These are phyloP conservation scores for Alternaria gansuensis DNA, from an alignment of 2,329 filamentous ascomycete genomes.

Conservation along the genomic window DNA sequence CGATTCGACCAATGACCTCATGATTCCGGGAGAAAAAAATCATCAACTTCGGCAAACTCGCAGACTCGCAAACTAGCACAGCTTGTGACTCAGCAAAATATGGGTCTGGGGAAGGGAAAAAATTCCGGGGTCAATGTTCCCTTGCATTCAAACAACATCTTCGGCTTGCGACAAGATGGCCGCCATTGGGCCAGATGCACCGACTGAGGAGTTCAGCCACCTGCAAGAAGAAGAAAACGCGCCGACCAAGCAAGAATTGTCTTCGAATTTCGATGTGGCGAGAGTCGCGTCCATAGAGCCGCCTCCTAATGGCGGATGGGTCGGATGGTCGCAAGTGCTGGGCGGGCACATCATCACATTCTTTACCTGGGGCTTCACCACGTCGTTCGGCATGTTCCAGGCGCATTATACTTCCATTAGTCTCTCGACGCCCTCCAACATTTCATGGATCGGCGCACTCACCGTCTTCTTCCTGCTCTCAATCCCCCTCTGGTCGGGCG, in stretches of 20 bases:
- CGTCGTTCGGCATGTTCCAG: conserved; percentile 46
- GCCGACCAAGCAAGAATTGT: conserved; percentile 7
- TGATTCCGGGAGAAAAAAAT: neutral
- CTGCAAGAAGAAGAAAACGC: neutral
- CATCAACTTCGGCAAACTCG: conserved; percentile 5
- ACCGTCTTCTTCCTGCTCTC: conserved; percentile 45
- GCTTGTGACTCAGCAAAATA: conserved; percentile 10
- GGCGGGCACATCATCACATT: conserved; percentile 54
- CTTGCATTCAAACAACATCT: conserved; percentile 4
- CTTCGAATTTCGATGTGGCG: conserved; percentile 11
- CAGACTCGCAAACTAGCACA: neutral
- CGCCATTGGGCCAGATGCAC: conserved; percentile 7
- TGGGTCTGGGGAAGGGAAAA: conserved; percentile 4
- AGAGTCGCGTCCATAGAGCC: conserved; percentile 24
- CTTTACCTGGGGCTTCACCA: conserved; percentile 51
- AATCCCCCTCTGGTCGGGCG: conserved; percentile 39
- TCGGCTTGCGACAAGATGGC: conserved; percentile 8
- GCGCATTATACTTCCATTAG: conserved; percentile 40
- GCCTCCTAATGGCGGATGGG: conserved; percentile 57
- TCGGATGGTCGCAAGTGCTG: conserved; percentile 54
- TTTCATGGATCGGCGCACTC: conserved; percentile 51
- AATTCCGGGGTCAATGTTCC: conserved; percentile 2
- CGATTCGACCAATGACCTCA: conserved; percentile 2
- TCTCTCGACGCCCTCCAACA: conserved; percentile 27
- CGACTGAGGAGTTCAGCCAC: conserved; percentile 5